phyloP scores from a whole-genome alignment of 495 filamentous ascomycete genomes.

The Hypoxylon trugodes region DNA sequence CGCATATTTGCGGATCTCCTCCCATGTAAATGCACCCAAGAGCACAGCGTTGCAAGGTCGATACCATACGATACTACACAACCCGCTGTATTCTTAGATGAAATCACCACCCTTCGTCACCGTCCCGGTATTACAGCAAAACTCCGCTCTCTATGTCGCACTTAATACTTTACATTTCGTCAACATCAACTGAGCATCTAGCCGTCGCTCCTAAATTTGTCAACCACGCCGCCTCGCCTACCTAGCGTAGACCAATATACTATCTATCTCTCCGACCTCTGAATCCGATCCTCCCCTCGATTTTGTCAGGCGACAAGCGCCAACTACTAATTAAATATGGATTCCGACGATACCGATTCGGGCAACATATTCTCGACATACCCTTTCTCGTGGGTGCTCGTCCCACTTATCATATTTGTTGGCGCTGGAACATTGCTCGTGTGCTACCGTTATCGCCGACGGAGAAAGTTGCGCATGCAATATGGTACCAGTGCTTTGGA shows the following conservation, averaged over 20 bases:
- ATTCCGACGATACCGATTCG: constrained; percentile 14
- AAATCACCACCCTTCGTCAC: constrained; percentile 28
- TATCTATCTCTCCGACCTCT: constrained; percentile 6
- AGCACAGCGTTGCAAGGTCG: constrained; percentile 23
- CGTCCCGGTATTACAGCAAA: constrained; percentile 2
- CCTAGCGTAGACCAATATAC: neutral
- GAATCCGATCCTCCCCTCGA: neutral
- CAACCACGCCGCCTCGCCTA: neutral
- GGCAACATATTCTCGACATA: constrained; percentile 27
- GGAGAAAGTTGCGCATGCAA: constrained; percentile 29
- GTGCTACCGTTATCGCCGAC: constrained; percentile 38
- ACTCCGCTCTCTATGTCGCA: constrained; percentile 33
- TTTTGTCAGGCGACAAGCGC: constrained; percentile 7
- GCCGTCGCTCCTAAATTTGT: neutral
- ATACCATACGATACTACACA: constrained; percentile 24
- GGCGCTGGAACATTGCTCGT: constrained; percentile 25
- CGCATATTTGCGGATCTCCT: constrained; percentile 21
- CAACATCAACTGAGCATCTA: constrained; percentile 5
- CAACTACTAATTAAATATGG: constrained; percentile 16
- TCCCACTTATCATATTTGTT: constrained; percentile 42
- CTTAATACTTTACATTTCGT: constrained; percentile 6
- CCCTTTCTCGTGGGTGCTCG: constrained; percentile 41
- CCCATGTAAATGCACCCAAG: constrained; percentile 13
- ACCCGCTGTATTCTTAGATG: constrained; percentile 21
- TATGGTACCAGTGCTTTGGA: constrained; percentile 37